A percentile compares a stretch with the other conserved stretches of the same genome.
Evolutionary conservation across 441 rosid genomes (phyloP).

Genomic region (Cnidoscolus chayamansa): DNA sequence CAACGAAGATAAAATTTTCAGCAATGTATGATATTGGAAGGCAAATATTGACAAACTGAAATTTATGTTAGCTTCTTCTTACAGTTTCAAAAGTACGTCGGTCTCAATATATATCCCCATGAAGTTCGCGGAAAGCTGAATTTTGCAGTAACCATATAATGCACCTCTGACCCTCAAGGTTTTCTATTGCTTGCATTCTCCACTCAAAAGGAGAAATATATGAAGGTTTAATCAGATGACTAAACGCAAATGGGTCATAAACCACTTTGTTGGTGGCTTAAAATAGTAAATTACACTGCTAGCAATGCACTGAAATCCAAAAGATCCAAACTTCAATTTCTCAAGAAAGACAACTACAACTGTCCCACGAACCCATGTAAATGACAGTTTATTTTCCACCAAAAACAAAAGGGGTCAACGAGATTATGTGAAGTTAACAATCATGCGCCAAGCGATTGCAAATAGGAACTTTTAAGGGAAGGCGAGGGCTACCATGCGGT

Average conservation of each 20-base stretch:
- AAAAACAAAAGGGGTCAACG: background rate
- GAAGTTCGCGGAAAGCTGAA: background rate
- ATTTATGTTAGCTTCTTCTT: too few relatives aligned
- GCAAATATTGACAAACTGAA: too few relatives aligned
- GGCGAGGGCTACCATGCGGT: background rate
- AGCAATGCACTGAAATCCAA: background rate
- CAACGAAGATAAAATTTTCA: too few relatives aligned
- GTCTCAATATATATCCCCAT: background rate
- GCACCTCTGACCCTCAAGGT: background rate
- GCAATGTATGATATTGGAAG: too few relatives aligned
- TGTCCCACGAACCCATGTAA: background rate
- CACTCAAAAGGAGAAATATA: background rate
- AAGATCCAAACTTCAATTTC: constrained; percentile 2
- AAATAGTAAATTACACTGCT: too few relatives aligned
- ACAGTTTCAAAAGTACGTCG: too few relatives aligned
- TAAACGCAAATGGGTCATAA: background rate
- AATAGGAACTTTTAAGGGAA: background rate
- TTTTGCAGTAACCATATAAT: background rate
- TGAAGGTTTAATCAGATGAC: too few relatives aligned
- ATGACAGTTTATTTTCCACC: background rate
- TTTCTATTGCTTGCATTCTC: background rate
- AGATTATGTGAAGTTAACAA: background rate
- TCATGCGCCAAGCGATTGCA: background rate
- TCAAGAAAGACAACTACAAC: background rate
- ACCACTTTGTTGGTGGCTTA: too few relatives aligned